Conservation (phyloP, 257 asterid genomes). For the Leonotis leonurus region DNA sequence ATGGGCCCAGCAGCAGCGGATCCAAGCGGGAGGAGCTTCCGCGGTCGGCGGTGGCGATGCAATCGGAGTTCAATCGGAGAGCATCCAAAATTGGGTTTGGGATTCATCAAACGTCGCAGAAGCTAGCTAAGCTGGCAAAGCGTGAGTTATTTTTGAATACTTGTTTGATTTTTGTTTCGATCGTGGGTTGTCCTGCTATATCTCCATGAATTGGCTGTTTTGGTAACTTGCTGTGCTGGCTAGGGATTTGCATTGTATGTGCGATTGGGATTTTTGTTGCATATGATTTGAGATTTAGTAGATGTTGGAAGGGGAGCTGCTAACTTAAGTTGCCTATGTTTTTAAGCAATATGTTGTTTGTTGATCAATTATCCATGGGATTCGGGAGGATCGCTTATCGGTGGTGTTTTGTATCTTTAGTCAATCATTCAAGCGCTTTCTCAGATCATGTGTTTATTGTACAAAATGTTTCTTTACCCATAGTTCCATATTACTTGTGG, state of each 20-base stretch:
- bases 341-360: neutral
- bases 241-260: neutral
- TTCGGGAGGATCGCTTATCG: neutral
- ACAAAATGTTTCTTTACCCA: neutral
- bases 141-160: constrained; percentile 32
- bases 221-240: neutral
- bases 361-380: neutral
- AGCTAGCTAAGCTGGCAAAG: constrained; percentile 84
- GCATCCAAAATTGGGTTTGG: constrained; percentile 87
- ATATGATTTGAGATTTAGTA: no score
- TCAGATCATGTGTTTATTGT: neutral
- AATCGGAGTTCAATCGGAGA: constrained; percentile 75
- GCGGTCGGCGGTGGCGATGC: constrained; percentile 59
- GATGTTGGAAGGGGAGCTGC: neutral
- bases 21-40: constrained; percentile 42
- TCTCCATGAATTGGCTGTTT: neutral
- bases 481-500: neutral
- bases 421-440: neutral
- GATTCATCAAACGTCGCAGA: constrained; percentile 90
- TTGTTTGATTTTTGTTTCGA: no score
- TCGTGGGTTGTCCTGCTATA: constrained; percentile 2
- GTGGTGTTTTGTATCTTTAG: neutral
- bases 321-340: neutral
- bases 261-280: neutral
- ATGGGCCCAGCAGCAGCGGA: constrained; percentile 61